Base-by-base conservation (phyloP, 108 stramenopile species). In the Cyclotella distinguenda region DNA sequence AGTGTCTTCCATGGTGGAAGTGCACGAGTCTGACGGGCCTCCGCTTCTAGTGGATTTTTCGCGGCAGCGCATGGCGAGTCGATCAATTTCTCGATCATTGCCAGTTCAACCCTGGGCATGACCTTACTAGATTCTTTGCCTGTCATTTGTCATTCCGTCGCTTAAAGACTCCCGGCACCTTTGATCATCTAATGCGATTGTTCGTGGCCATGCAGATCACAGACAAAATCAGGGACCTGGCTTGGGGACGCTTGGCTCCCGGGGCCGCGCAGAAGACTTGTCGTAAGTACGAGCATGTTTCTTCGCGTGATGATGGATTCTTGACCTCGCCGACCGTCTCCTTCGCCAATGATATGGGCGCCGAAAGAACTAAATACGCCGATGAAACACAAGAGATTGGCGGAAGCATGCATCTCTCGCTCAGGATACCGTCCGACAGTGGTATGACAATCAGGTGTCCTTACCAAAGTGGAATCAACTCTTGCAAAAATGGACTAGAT, bases 241-340 rank as follows among this genome's bases (percentile, higher is more conserved):
- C 89, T 11, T 93, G 86, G 87, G 92, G 92, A 43, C 56, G 70
- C n/a, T 72, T 86, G 21, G 82, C 64, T 74, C 78, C 86, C 52
- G 25, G 62, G 70, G 0, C 11, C 0, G 26, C 11, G 4, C 49
- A 60, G n/a, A 42, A 12, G 15, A 27, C 27, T 47, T 10, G 8
- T 22, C 28, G 18, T 12, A 51, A 43, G 15, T 54, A 55, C 28
- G 35, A 55, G 12, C 13, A 55, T 46, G 16, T 1, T 27, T 28
- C 23, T 13, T 35, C n/a, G 3, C 15, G 30, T 31, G 5, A 36
- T 23, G 26, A 56, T 3, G 64, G 31, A 4, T 26, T 44, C 12
- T 44, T 35, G n/a, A 22, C 54, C 7, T 43, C 55, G n/a, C 49
- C 74, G 18, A 69, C 56, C 18, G 66, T 64, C 3, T 77, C 75